Evolutionary conservation across 495 filamentous ascomycete species (phyloP), one percentile per base, ranked within the genome.

Genomic region (Filosporella fistucella): DNA sequence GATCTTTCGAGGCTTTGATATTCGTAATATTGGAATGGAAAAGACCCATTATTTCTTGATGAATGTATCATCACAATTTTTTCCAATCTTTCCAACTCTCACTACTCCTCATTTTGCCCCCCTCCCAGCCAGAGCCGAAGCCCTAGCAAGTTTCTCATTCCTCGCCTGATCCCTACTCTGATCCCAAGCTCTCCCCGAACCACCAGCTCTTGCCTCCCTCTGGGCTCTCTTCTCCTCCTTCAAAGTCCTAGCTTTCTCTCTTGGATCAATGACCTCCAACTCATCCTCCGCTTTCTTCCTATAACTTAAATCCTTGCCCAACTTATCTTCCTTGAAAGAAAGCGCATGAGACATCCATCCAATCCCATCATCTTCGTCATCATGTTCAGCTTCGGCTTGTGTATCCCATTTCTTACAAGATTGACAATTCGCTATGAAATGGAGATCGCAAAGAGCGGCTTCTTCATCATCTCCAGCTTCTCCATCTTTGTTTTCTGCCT

Each of bases 371-470:
- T 86, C 80, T n/a, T 60, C 57, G 8, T 53, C 52, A 26, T 75
- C 78, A 10, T 86, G 76, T 11, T 78, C 74, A 4, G 64, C 65
- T 5, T 74, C 76, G 14, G 65, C 75, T 14, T 68, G 68, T 25
- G 69, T 70, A 48, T 88, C 81, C 88, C 91, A 96, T 1, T 81
- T 73, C 40, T 78, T 72, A 65, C 93, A 99, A 28, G 88, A 95
- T 50, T 94, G 86, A 63, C 93, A 99, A 53, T 90, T 84, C 7
- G 84, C 84, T 55, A 97, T 91, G 68, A 96, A 96, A 57, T 96
- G 90, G 4, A 96, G 71, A 60, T 96, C 89, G 59, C 90, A 96
- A 13, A 94, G 69, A 32, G 74, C 72, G 0, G 75, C 74, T 63
- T 91, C 86, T 50, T 80, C 81, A 36, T 88, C 84, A 34, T 80